Base-by-base conservation (phyloP, 768 basidiomycete species). In the Glaciozyma martinii region DNA sequence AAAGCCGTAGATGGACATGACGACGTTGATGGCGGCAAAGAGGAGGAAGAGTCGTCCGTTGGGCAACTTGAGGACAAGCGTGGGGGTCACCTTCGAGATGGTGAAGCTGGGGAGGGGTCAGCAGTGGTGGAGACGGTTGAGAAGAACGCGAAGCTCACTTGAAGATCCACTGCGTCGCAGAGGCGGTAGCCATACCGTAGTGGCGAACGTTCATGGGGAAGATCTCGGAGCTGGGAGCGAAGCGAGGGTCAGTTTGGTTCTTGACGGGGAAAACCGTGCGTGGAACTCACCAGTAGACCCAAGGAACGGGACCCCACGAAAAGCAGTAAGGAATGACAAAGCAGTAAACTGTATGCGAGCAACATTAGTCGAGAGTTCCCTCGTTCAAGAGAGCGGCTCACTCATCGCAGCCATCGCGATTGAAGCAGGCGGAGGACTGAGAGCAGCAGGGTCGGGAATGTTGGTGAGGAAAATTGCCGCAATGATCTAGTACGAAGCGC, bases 171-270 rank as follows among this genome's bases (percentile, higher is more conserved):
- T 91, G 90, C 4, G 87, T 84, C 21, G 84, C 83, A 63, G 86
- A 85, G 0, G 86, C 90, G 7, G 84, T 76, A 0, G 87, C 82
- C 27, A 91, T 78, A 44, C 90, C 90, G 71, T 86, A 89, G 71
- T 89, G 86, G 62, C 89, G 80, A 21, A 89, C 89, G 50, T 88
- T 79, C 19, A 87, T 91, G 10, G 87, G 86, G 82, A 91, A 91
- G 71, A 92, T 89, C 74, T 92, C 90, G 8, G 87, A 80, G 50
- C 85, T 86, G 70, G 86, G 3, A 3, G 25, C 21, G n/a, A 50
- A 46, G 16, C 3, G 44, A 46, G 5, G 23, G 15, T 16, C 15
- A 46, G 15, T 5, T 16, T 16, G 7, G 15, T 18, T 46, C 16
- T 13, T 3, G 18, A 6, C 7, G 4, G 18, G 5, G 44, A 5